A percentile compares a stretch with the other conserved stretches of the same genome.
These are phyloP conservation scores for Podospora pseudopauciseta DNA, from an alignment of 495 filamentous ascomycete genomes.

Conservation along the genomic window DNA sequence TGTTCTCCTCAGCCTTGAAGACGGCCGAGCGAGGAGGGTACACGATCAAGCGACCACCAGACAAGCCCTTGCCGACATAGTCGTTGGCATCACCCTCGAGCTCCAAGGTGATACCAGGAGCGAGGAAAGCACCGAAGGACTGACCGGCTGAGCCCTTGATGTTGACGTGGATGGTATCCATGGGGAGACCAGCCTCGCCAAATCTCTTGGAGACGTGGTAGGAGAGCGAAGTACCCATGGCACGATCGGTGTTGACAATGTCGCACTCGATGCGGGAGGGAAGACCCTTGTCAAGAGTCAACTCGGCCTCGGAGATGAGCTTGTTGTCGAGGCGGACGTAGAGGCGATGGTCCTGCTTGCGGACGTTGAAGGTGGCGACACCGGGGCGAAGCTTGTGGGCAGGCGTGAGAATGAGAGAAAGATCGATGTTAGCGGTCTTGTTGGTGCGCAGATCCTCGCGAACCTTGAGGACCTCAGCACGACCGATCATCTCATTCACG, in stretches of 20 bases:
- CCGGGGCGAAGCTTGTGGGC: slow-evolving; percentile 94
- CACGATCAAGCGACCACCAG: slow-evolving; percentile 91
- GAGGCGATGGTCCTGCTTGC: slow-evolving; percentile 94
- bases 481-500: slow-evolving; percentile 98
- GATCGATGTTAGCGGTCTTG: slow-evolving; percentile 92
- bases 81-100: slow-evolving; percentile 98
- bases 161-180: slow-evolving; percentile 95
- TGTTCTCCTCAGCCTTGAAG: slow-evolving; percentile 97
- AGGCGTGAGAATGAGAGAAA: slow-evolving; percentile 93
- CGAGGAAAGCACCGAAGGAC: slow-evolving; percentile 94
- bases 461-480: slow-evolving; percentile 79
- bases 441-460: slow-evolving; percentile 82
- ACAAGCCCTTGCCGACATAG: slow-evolving; percentile 97
- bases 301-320: slow-evolving; percentile 94
- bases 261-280: slow-evolving; percentile 96
- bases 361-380: slow-evolving; percentile 97
- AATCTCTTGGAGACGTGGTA: slow-evolving; percentile 95
- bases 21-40: slow-evolving; percentile 92
- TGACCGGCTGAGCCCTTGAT: slow-evolving; percentile 99
- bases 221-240: slow-evolving; percentile 89
- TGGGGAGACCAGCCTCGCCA: slow-evolving; percentile 84
- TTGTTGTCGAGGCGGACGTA: slow-evolving; percentile 97
- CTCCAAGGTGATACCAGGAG: slow-evolving; percentile 92
- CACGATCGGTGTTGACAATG: slow-evolving; percentile 96
- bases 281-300: slow-evolving; percentile 92